Base-by-base conservation (phyloP, 2,329 filamentous ascomycete genomes). In the Paraphaeosphaeria sporulosa region DNA sequence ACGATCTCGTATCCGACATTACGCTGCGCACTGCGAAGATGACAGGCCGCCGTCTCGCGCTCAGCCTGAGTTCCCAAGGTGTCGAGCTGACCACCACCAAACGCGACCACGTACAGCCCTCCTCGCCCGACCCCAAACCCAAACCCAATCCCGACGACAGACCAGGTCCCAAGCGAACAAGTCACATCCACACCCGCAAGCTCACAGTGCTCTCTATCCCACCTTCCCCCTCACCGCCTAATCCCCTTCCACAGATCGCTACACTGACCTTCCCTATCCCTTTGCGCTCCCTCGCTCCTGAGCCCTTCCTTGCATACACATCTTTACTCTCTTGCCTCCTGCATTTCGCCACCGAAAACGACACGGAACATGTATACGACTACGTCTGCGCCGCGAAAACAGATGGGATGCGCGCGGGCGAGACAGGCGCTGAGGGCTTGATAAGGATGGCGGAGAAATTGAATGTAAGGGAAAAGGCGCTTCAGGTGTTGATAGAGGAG, bases 361-460 rank as follows among this genome's bases (percentile, higher is more conserved):
- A 75, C 9, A 3, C n/a, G 2, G 8, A 32, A 2, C 8, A 36
- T 17, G 23, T 50, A n/a, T 55, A 43, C 27, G 17, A 23, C 4
- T 27, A 42, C 13, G 17, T 59, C 15, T 10, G 34, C 17, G 9
- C 2, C 17, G 5, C 47, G 9, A 21, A 36, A 5, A 51, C 23
- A 17, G 40, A 27, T 12, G 25, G 10, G 2, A 40, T 5, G 10
- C 12, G 43, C 15, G 23, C 23, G 30, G 8, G 30, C 5, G 42
- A 59, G 13, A 43, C 43, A 9, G 50, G 50, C n/a, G 21, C 43
- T 1, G 25, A 55, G 19, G 34, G 19, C 9, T 25, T 55, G 1
- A 7, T 12, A 1, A 13, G 36, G 5, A 2, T 54, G 19, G 38
- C 10, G 36, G 43, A 15, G 17, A 43, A 13, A 36, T 9, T 27